Evolutionary conservation across 306 rosid genomes (phyloP), one percentile per base, ranked within the genome.

Genomic region (Citrullus colocynthis): DNA sequence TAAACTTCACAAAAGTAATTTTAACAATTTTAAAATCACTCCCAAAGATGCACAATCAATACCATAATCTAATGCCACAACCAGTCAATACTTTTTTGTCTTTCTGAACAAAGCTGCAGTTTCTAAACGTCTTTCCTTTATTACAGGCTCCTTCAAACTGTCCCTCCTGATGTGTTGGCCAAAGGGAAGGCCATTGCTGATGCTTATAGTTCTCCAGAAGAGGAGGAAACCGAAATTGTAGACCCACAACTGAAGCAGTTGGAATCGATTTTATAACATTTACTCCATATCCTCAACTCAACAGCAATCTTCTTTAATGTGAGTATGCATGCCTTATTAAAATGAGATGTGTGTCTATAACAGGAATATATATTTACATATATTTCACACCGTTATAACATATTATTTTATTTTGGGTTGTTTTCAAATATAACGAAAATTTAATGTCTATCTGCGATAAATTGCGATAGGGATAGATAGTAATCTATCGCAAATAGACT

Each of bases 91-190:
- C 28, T 67, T 4, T 42, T 4, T 21, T 10, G 5, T 15, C 56
- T 42, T 10, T 41, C 34, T 74, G 6, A 48, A 48, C 12, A 54
- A 75, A 80, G 51, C 60, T 76, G 34, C 18, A 30, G 16, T 61
- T 80, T 81, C 83, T 79, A 67, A 84, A 45, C 20, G 20, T 65
- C 36, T 81, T 12, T 77, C 82, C 62, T 75, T 71, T 88, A 24
- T 55, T 80, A 86, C 90, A 95, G 99, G 82, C 99, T 89, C 81
- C 91, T 95, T 51, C 89, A 86, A 83, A 95, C 97, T 6, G 99
- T 95, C 34, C 93, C 97, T 2, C 80, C 91, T 11, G 97, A 92
- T 74, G 93, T 90, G 85, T 85, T 92, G 14, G 85, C 83, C 12
- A 92, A 92, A 81, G 97, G 93, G 48, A 85, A 87, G 84, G 84